Percentiles rank a stretch among this genome's conserved stretches.
Evolutionary conservation across 345 rosid species (phyloP).

Genomic region (Gossypium raimondii): DNA sequence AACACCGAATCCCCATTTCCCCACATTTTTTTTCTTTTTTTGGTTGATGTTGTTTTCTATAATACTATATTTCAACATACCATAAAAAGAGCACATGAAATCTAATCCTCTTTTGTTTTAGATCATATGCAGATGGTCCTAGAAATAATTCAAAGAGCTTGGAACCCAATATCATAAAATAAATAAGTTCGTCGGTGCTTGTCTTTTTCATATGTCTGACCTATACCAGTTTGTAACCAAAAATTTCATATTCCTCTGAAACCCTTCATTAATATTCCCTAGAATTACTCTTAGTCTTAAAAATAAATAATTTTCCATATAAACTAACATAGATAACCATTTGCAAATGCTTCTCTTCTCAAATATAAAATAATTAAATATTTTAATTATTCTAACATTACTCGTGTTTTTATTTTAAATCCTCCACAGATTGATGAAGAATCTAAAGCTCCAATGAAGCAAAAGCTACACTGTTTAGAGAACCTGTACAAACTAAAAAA

Average conservation of each 20-base stretch:
- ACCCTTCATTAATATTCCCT: constrained; percentile 16
- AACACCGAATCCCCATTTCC: constrained; percentile 19
- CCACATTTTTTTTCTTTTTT: constrained; percentile 15
- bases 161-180: constrained; percentile 13
- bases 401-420: constrained; percentile 6
- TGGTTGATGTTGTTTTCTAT: constrained; percentile 5
- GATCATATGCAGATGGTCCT: constrained; percentile 52
- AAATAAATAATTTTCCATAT: background rate
- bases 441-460: constrained; percentile 48
- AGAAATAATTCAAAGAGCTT: constrained; percentile 18
- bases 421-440: constrained; percentile 49
- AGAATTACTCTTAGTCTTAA: constrained; percentile 9
- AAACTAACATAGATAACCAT: background rate
- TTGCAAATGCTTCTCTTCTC: background rate
- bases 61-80: constrained; percentile 26
- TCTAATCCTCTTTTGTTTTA: constrained; percentile 43
- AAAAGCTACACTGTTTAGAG: background rate
- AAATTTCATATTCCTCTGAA: constrained; percentile 17
- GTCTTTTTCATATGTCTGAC: constrained; percentile 1
- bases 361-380: background rate
- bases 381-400: background rate
- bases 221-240: background rate
- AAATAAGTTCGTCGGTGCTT: constrained; percentile 18
- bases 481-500: background rate
- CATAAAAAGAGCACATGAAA: constrained; percentile 45